Evolutionary conservation across 2,329 filamentous ascomycete species (phyloP).

Genomic region (Delphinella strobiligena): DNA sequence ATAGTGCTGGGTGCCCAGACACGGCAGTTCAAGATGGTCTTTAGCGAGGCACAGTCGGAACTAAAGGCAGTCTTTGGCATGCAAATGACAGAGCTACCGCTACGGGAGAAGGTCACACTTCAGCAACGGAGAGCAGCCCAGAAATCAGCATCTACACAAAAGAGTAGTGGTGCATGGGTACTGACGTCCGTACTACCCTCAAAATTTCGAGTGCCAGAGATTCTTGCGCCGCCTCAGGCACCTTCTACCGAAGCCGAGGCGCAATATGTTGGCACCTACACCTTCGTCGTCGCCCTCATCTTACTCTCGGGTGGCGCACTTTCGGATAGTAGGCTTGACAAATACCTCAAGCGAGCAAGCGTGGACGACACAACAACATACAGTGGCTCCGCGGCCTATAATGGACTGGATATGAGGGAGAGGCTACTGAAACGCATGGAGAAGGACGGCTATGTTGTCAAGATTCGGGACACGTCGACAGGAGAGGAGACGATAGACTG

Average conservation of each 20-base stretch:
- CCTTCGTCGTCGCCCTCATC: slow-evolving; percentile 66
- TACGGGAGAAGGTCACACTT: slow-evolving; percentile 67
- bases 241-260: slow-evolving; percentile 58
- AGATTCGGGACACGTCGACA: slow-evolving; percentile 53
- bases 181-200: slow-evolving; percentile 61
- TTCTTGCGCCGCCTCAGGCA: slow-evolving; percentile 56
- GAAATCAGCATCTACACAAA: slow-evolving; percentile 29
- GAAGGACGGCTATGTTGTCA: slow-evolving; percentile 73
- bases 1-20: slow-evolving; percentile 55
- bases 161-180: slow-evolving; percentile 45
- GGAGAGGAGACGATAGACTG: slow-evolving; percentile 72
- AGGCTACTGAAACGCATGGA: slow-evolving; percentile 61
- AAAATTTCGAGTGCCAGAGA: slow-evolving; percentile 49
- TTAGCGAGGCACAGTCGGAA: slow-evolving; percentile 61
- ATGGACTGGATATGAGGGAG: slow-evolving; percentile 53
- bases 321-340: slow-evolving; percentile 64
- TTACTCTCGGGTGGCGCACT: slow-evolving; percentile 58
- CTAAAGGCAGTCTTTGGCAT: slow-evolving; percentile 74
- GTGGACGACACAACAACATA: slow-evolving; percentile 62
- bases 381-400: slow-evolving; percentile 12
- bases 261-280: slow-evolving; percentile 73
- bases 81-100: slow-evolving; percentile 74
- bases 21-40: slow-evolving; percentile 64
- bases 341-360: slow-evolving; percentile 63
- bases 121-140: slow-evolving; percentile 61